Base-by-base conservation (phyloP, 2,329 filamentous ascomycete species). In the Talaromyces atroroseus region DNA sequence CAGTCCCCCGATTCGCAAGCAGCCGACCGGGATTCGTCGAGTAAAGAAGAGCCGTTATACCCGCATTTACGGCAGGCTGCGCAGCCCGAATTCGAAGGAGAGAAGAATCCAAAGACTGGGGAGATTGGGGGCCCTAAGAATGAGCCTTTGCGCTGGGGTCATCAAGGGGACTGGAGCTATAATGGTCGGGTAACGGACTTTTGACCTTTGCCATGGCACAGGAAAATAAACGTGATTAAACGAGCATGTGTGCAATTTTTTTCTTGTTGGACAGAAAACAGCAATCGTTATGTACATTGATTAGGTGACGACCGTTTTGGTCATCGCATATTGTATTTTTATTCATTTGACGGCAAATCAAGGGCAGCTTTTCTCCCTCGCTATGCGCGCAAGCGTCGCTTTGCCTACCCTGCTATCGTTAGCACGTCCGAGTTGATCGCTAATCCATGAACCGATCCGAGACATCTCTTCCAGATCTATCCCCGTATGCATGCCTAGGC, bases 51-150 rank as follows among this genome's bases (percentile, higher is more conserved):
- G 16, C 46, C 50, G 2, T 36, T 88, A 20, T 86, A 89, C 68
- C 86, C 85, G 0, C 85, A 90, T 69, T 76, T 92, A 57, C 80
- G 87, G 61, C 78, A 85, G 61, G 92, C 92, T 36, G 87, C 91
- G 45, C 82, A 86, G 66, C 92, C 94, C 1, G 92, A 97, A 76
- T 99, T 99, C 66, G 86, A 92, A 63, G 94, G 94, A 58, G 92
- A 97, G 54, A 81, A 79, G 55, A 97, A 99, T 72, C 94, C 94
- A 2, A 88, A 87, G 78, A 99, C 94, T 1, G 94, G 94, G 23
- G 94, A 99, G 79, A 84, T 96, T 11, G 94, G 94, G 5, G 94
- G 94, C 1, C 94, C 94, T 5, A 99, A 97, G 84, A 97, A 95
- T 68, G 92, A 99, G 74, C 94, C 94, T 52, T 68, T 97, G 69